phyloP scores from a whole-genome alignment of 139 green algal genomes.

The Astrephomene gubernaculifera region DNA sequence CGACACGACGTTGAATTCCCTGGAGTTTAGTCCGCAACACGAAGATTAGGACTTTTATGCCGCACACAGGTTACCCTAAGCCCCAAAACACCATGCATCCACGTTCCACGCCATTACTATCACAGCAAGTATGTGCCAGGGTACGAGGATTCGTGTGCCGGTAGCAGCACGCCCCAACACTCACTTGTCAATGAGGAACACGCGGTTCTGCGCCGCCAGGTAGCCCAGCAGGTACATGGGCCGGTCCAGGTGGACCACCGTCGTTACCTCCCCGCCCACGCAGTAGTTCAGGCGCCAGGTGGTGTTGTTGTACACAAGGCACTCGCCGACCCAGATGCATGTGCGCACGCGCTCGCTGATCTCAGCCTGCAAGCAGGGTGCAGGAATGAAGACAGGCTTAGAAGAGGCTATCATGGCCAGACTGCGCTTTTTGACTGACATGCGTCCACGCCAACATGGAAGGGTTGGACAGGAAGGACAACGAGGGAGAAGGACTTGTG shows the following conservation, averaged over 20 bases:
- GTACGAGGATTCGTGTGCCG: too few relatives aligned
- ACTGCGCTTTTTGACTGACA: neutral
- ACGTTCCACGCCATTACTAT: too few relatives aligned
- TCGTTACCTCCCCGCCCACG: conserved; percentile 97
- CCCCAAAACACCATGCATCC: too few relatives aligned
- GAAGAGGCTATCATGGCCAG: too few relatives aligned
- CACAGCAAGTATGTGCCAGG: too few relatives aligned
- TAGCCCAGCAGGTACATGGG: conserved; percentile 99
- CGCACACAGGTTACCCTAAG: neutral
- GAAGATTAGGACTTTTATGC: too few relatives aligned
- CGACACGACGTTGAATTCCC: conserved; percentile 79
- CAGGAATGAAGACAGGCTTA: neutral
- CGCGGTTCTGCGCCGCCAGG: conserved; percentile 87
- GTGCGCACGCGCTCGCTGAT: conserved; percentile 60
- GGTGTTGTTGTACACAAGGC: conserved; percentile 98
- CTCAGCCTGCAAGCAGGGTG: conserved; percentile 22
- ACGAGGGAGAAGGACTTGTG: too few relatives aligned
- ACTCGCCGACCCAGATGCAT: conserved; percentile 89
- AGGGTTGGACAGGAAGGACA: too few relatives aligned
- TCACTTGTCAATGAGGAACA: conserved; percentile 96
- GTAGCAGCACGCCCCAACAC: too few relatives aligned
- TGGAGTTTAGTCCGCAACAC: too few relatives aligned
- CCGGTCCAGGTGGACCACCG: conserved; percentile 96
- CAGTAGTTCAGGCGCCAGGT: conserved; percentile 98
- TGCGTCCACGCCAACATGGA: too few relatives aligned